Base-by-base conservation (phyloP, 192 early-diverging fungal species). In the Coemansia sp. region DNA sequence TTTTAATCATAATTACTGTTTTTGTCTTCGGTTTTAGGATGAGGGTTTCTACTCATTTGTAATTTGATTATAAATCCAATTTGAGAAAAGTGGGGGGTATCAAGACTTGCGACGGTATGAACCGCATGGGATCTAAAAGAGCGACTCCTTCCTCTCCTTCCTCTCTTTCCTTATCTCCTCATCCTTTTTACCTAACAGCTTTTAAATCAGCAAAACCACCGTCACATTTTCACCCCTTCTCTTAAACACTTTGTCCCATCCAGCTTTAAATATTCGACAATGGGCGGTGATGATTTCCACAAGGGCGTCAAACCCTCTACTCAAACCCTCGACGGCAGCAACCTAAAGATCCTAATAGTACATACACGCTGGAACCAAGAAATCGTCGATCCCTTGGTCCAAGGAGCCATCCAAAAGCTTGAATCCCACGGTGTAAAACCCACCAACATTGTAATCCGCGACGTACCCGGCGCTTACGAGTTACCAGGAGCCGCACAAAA, bases 291-390 rank as follows among this genome's bases (percentile, higher is more conserved):
- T 77, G 84, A 86, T 35, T 93, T 93, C 71, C 84, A 86, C 77
- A 93, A 94, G 76, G 93, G 93, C 56, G 87, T 93, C 58, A 85
- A 89, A 66, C 78, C 85, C 28, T 67, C 90, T 8, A 56, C 63
- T 14, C 68, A 74, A 32, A 66, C 68, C 60, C 81, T 91, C 15
- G 90, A 94, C 55, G 93, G 91, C 48, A 86, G 85, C 17, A 51
- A 38, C 7, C 86, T 93, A 36, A 88, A 87, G 62, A 74, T 94
- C 34, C 86, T 92, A 53, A 91, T 94, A 51, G 91, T 98, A 48
- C 96, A 94, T 74, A 94, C 97, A 15, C 92, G 96, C 58, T 99
- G 98, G 97, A 99, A 99, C 84, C 62, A 76, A 18, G 73, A 86
- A 54, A 89, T 99, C 32, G 96, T 99, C 22, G 86, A 94, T 15